Evolutionary conservation across 192 early-diverging fungal genomes (phyloP), one percentile per base, ranked within the genome.

Genomic region (Mortierella antarctica): DNA sequence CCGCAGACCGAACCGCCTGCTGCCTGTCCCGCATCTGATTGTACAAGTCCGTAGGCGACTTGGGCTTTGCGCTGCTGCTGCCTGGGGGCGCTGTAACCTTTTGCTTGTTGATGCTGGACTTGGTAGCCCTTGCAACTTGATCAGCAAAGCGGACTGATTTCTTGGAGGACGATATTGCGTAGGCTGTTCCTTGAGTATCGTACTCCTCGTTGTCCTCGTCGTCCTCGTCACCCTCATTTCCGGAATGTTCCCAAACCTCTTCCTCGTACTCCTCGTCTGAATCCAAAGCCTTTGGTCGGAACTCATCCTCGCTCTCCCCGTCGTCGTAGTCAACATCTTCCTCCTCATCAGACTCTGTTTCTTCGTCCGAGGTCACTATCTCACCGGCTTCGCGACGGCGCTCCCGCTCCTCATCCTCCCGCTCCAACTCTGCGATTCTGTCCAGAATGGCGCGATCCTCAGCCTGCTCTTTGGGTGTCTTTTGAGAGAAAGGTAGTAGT

Each of bases 341-440:
- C 49, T 62, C 45, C 21, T 57, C 60, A 10, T 71, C 72, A 69
- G 84, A 66, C 69, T 84, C 71, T 40, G 74, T 78, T 5, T 79
- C 76, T n/a, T 79, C 76, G 23, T 79, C 76, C n/a, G 76, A 79
- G 12, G 68, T 79, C 2, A 79, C 76, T 70, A 84, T 77, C 58
- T 79, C n/a, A 60, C 85, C 46, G 82, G 84, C 40, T 74, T 85
- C 67, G 82, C 84, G 12, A 67, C 61, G 58, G 62, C 42, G 58
- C 59, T 76, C 86, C 78, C 69, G 78, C 78, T 70, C 87, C 69
- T 93, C 88, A 57, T 93, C 90, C 71, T 94, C 92, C 60, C 85
- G 79, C 70, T 96, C 93, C 13, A 92, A 83, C 57, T 90, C 85
- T 21, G 87, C 84, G 15, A 93, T 86, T 4, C 85, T 73, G 2